A percentile compares a stretch with the other conserved stretches of the same genome.
Conservation (phyloP, 805 yeast genomes). For the Suhomyces pyralidae region DNA sequence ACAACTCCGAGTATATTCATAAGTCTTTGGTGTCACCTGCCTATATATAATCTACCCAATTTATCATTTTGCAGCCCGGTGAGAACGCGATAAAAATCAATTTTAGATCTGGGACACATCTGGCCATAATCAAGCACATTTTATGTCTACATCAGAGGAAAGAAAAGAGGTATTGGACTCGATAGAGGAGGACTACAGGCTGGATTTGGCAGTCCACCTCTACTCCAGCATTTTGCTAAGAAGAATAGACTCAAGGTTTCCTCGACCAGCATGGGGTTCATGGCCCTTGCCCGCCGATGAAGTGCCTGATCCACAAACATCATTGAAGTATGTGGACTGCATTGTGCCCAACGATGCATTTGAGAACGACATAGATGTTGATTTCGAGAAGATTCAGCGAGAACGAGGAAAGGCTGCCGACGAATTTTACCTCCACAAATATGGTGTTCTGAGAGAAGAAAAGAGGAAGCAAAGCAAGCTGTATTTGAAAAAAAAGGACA, state of each 20-base stretch:
- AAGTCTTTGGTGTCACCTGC: neutral
- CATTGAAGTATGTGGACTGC: constrained; percentile 21
- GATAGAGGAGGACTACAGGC: constrained; percentile 49
- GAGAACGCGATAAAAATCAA: neutral
- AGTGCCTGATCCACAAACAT: constrained; percentile 37
- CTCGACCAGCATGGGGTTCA: constrained; percentile 43
- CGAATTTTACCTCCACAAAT: neutral
- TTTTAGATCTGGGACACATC: neutral
- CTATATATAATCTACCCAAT: neutral
- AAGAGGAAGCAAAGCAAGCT: neutral
- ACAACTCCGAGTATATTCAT: neutral
- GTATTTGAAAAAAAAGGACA: neutral
- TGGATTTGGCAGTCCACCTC: constrained; percentile 62
- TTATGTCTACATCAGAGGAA: constrained; percentile 13
- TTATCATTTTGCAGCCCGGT: neutral
- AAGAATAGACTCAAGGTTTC: constrained; percentile 34
- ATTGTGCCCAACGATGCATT: constrained; percentile 6
- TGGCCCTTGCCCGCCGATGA: constrained; percentile 53
- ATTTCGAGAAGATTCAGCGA: constrained; percentile 1
- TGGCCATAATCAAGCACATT: no score
- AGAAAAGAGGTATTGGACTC: constrained; percentile 20
- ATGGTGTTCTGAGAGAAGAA: neutral
- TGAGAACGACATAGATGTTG: constrained; percentile 9
- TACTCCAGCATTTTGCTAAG: constrained; percentile 53
- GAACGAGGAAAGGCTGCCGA: neutral